Evolutionary conservation across 495 filamentous ascomycete genomes (phyloP).

Genomic region (Amphirosellinia nigrospora): DNA sequence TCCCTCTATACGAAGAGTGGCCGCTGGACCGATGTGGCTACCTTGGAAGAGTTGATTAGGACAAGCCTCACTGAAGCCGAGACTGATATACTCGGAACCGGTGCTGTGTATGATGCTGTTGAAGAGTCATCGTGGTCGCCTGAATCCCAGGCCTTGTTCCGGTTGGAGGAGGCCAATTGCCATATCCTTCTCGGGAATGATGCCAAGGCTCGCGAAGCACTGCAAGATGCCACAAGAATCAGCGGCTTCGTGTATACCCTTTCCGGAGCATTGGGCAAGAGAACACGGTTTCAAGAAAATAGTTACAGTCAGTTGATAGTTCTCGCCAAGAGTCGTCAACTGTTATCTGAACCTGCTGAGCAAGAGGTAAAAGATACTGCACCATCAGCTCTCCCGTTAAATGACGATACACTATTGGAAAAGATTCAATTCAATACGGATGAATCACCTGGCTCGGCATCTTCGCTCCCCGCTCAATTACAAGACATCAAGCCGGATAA

Average conservation of each 20-base stretch:
- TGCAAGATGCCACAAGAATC: conserved; percentile 66
- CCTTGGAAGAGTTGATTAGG: conserved; percentile 56
- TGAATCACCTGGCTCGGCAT: conserved; percentile 44
- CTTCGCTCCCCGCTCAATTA: conserved; percentile 64
- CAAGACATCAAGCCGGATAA: conserved; percentile 71
- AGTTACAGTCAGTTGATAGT: conserved; percentile 92
- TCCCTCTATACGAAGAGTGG: conserved; percentile 48
- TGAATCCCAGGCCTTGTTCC: conserved; percentile 63
- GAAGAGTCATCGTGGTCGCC: conserved; percentile 37
- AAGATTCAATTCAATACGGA: conserved; percentile 75
- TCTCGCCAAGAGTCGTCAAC: conserved; percentile 72
- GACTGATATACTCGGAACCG: conserved; percentile 43
- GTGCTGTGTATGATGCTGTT: conserved; percentile 40
- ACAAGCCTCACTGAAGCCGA: conserved; percentile 34
- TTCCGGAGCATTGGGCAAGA: conserved; percentile 85
- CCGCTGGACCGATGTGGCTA: conserved; percentile 57
- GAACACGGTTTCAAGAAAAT: conserved; percentile 90
- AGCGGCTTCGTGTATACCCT: conserved; percentile 81
- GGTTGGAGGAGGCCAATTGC: conserved; percentile 82
- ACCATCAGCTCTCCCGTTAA: conserved; percentile 74
- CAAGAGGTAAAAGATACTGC: conserved; percentile 32
- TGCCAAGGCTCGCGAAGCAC: conserved; percentile 70
- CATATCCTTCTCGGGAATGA: conserved; percentile 88
- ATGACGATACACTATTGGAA: conserved; percentile 94
- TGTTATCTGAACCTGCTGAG: conserved; percentile 1